Percentiles rank a stretch among this genome's conserved stretches.
Conservation (phyloP, 2,329 filamentous ascomycete genomes). For the Endocalyx cinctus region DNA sequence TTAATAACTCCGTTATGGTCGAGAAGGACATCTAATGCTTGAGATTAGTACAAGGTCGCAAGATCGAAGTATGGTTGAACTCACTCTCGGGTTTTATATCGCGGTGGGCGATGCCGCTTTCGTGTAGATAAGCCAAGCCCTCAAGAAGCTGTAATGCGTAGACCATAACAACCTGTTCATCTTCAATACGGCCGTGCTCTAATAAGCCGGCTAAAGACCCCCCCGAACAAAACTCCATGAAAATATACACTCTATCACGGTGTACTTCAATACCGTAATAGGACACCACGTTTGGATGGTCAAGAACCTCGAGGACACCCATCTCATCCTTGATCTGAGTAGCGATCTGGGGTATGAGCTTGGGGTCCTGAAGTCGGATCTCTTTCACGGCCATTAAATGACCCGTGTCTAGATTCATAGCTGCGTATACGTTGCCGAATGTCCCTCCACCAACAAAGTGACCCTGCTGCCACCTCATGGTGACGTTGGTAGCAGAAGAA, state of each 20-base stretch:
- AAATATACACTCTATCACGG: constrained; percentile 98
- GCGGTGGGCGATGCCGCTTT: constrained; percentile 86
- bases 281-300: constrained; percentile 95
- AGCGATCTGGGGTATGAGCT: constrained; percentile 90
- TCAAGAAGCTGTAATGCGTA: constrained; percentile 93
- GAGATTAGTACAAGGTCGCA: constrained; percentile 17
- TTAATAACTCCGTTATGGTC: constrained; percentile 99
- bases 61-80: constrained; percentile 30
- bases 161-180: constrained; percentile 96
- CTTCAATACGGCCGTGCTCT: constrained; percentile 94
- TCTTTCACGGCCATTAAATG: constrained; percentile 99
- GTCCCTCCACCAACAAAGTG: constrained; percentile 95
- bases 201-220: constrained; percentile 85
- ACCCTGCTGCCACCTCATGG: constrained; percentile 97
- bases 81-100: constrained; percentile 97
- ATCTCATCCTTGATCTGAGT: constrained; percentile 95
- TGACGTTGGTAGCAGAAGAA: constrained; percentile 90
- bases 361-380: constrained; percentile 93
- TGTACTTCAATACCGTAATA: constrained; percentile 99
- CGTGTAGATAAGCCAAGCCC: constrained; percentile 88
- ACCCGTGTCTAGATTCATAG: constrained; percentile 93
- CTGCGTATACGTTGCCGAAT: constrained; percentile 95
- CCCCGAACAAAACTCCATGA: constrained; percentile 98
- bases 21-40: constrained; percentile 72
- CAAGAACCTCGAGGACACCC: constrained; percentile 89